phyloP scores from a whole-genome alignment of 2,329 filamentous ascomycete species.

The Zarea fungicola region DNA sequence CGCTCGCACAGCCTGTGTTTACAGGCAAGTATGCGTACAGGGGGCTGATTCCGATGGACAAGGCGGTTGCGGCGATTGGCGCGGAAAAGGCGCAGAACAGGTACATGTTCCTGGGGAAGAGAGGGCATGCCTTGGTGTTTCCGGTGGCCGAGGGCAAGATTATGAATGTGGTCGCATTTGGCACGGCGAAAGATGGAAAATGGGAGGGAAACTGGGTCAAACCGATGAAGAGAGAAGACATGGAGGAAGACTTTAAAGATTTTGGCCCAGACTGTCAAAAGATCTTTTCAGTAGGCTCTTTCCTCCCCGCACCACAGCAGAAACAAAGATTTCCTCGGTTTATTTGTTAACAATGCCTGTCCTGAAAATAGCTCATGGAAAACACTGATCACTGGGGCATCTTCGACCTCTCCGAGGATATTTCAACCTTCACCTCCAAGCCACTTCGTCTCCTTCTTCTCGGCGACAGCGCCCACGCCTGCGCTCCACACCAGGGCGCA shows the following conservation, averaged over 20 bases:
- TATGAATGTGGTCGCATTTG: slow-evolving; percentile 50
- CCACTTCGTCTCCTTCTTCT: slow-evolving; percentile 12
- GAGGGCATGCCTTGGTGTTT: slow-evolving; percentile 54
- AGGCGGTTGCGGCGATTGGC: slow-evolving; percentile 46
- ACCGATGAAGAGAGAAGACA: slow-evolving; percentile 6
- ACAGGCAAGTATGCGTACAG: slow-evolving; percentile 56
- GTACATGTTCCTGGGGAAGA: slow-evolving; percentile 35
- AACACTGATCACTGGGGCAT: slow-evolving; percentile 12
- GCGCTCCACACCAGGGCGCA: slow-evolving; percentile 14
- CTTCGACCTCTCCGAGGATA: slow-evolving; percentile 11
- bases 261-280: slow-evolving; percentile 12
- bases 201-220: slow-evolving; percentile 13
- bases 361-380: slow-evolving; percentile 13
- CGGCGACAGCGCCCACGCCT: slow-evolving; percentile 16
- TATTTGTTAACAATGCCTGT: background rate
- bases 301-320: too few species aligned
- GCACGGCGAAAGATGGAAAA: slow-evolving; percentile 22
- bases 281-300: slow-evolving; percentile 7
- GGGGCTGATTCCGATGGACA: slow-evolving; percentile 39
- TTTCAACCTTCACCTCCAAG: slow-evolving; percentile 7
- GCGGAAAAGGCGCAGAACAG: slow-evolving; percentile 26
- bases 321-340: background rate
- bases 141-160: slow-evolving; percentile 50
- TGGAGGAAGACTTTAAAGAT: slow-evolving; percentile 8
- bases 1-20: slow-evolving; percentile 36